These are phyloP conservation scores for Solanum virginianum DNA, from an alignment of 257 asterid genomes.

Conservation along the genomic window DNA sequence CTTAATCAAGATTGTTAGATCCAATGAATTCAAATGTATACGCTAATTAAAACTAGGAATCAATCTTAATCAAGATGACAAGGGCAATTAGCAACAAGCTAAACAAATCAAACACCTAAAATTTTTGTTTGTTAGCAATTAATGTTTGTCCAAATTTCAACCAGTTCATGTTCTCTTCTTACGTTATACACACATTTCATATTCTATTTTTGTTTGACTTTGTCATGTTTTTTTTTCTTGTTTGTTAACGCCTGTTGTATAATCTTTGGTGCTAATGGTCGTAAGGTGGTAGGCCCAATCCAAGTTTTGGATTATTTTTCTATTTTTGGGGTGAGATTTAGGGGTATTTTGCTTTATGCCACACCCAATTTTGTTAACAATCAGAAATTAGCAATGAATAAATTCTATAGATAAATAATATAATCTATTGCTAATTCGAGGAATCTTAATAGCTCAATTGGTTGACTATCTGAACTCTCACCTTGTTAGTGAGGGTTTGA, in stretches of 20 bases:
- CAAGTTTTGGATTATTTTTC: background rate
- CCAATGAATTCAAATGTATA: background rate
- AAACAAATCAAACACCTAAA: background rate
- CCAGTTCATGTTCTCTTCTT: background rate
- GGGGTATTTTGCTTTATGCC: background rate
- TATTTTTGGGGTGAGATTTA: background rate
- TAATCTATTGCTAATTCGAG: background rate
- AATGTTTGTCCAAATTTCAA: background rate
- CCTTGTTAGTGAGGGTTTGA: too few relatives aligned
- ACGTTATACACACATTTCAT: background rate
- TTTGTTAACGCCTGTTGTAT: background rate
- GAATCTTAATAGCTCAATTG: too few relatives aligned
- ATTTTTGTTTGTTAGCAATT: background rate
- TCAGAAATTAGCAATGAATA: background rate
- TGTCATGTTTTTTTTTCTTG: background rate
- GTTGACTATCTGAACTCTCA: too few relatives aligned
- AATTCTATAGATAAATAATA: background rate
- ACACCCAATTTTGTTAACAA: background rate
- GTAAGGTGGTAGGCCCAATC: background rate
- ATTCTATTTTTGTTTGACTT: background rate
- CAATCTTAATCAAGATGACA: background rate
- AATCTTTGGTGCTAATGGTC: too few relatives aligned
- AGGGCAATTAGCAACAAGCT: background rate
- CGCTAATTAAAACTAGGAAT: background rate
- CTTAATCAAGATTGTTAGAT: background rate